phyloP scores from a whole-genome alignment of 2,329 filamentous ascomycete species.

The Talaromyces sp. region DNA sequence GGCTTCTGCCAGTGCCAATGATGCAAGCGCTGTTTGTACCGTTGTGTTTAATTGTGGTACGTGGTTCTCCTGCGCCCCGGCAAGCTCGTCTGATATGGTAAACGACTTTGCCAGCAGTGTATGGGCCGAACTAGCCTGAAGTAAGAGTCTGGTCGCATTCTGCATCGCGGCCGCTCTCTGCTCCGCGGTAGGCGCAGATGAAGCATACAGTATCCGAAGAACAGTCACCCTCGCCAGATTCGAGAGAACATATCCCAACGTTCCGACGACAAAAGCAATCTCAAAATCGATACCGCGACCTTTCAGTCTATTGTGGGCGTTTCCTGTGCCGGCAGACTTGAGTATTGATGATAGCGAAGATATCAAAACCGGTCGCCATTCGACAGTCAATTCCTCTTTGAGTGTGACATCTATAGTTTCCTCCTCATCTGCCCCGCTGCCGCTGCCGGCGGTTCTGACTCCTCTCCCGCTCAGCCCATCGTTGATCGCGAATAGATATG shows the following conservation, averaged over 20 bases:
- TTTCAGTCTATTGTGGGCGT: slow-evolving; percentile 61
- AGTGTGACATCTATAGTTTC: slow-evolving; percentile 66
- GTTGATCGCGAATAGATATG: slow-evolving; percentile 75
- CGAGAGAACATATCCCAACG: slow-evolving; percentile 68
- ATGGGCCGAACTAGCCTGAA: slow-evolving; percentile 75
- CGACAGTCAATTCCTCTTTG: slow-evolving; percentile 60
- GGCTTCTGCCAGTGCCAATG: slow-evolving; percentile 75
- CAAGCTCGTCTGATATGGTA: slow-evolving; percentile 46
- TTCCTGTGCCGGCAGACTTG: slow-evolving; percentile 11
- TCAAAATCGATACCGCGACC: slow-evolving; percentile 76
- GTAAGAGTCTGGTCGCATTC: slow-evolving; percentile 68
- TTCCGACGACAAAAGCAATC: slow-evolving; percentile 70
- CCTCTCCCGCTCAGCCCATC: slow-evolving; percentile 57
- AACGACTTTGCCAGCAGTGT: slow-evolving; percentile 60
- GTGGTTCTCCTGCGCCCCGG: slow-evolving; percentile 2
- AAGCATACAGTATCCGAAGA: slow-evolving; percentile 63
- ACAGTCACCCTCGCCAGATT: slow-evolving; percentile 67
- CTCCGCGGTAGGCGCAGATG: slow-evolving; percentile 58
- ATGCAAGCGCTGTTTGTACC: slow-evolving; percentile 40
- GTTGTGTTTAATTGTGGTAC: slow-evolving; percentile 45
- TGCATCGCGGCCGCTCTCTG: slow-evolving; percentile 66
- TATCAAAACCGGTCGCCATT: slow-evolving; percentile 77
- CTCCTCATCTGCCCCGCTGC: slow-evolving; percentile 33
- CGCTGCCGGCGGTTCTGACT: slow-evolving; percentile 22
- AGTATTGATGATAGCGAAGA: slow-evolving; percentile 43